A percentile compares a stretch with the other conserved stretches of the same genome.
These are phyloP conservation scores for Mytilinidion resinicola DNA, from an alignment of 495 filamentous ascomycete species.

Conservation along the genomic window DNA sequence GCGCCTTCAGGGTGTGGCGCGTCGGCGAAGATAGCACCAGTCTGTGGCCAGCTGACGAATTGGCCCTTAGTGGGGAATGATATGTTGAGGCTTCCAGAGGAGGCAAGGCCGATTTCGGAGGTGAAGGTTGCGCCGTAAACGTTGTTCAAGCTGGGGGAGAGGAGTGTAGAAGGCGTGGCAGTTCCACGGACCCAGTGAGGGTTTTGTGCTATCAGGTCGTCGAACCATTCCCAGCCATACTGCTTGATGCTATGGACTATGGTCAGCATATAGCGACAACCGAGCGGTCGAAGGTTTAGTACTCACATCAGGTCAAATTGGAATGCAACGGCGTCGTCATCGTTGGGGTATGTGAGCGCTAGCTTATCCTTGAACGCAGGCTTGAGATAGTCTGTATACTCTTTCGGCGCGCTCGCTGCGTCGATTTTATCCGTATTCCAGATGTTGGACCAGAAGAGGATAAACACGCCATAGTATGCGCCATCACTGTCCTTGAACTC, in stretches of 20 bases:
- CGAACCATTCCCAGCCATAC: slow-evolving; percentile 37
- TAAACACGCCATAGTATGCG: slow-evolving; percentile 18
- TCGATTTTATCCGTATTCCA: slow-evolving; percentile 28
- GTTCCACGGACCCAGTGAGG: slow-evolving; percentile 37
- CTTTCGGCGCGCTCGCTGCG: slow-evolving; percentile 8
- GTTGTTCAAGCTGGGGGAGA: slow-evolving; percentile 10
- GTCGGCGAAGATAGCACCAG: slow-evolving; percentile 33
- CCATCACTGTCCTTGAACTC: slow-evolving; percentile 30
- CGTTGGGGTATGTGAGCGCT: slow-evolving; percentile 39
- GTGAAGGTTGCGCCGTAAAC: slow-evolving; percentile 14
- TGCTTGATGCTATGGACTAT: slow-evolving; percentile 20
- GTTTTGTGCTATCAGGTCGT: slow-evolving; percentile 33
- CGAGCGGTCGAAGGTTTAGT: not conserved
- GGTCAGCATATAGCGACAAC: not conserved
- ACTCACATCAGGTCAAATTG: slow-evolving; percentile 32
- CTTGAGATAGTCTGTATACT: slow-evolving; percentile 31
- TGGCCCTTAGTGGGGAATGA: slow-evolving; percentile 23
- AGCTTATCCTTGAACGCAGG: slow-evolving; percentile 37
- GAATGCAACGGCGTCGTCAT: slow-evolving; percentile 38
- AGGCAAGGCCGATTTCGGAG: not conserved
- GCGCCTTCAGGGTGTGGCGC: slow-evolving; percentile 35
- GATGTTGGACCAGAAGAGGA: slow-evolving; percentile 25
- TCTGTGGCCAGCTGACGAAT: slow-evolving; percentile 36
- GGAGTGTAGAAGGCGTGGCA: slow-evolving; percentile 29
- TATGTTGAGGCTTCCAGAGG: slow-evolving; percentile 2